Base-by-base conservation (phyloP, 2,329 filamentous ascomycete species). In the Setomelanomma holmii region DNA sequence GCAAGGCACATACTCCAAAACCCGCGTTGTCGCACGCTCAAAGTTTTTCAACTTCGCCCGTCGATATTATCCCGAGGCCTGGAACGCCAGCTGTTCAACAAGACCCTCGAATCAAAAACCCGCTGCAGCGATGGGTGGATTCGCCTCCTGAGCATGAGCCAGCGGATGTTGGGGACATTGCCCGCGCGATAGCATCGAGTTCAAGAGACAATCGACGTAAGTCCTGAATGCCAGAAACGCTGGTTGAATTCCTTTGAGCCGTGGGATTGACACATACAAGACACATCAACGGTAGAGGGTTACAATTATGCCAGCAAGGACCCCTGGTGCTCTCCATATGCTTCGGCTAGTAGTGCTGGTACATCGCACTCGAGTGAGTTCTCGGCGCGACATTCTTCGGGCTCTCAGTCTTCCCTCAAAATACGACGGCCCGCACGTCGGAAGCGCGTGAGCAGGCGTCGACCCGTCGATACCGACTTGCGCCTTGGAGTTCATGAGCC, bases 101-200 rank as follows among this genome's bases (percentile, higher is more conserved):
- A 14, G 43, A 42, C 2, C 40, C 39, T 4, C 33, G 47, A 5
- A 44, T 49, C 1, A 61, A 63, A 41, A 56, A 64, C 33, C 66
- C 66, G 1, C 51, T 69, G 53, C 59, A 69, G 33, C 56, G 66
- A n/a, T 69, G 66, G 66, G 58, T 64, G 21, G 59, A 66, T 19
- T 68, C 65, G 3, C 66, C 66, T 4, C 66, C 66, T 1, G 66
- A 69, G 47, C 60, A 65, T 41, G 66, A 69, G 41, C 63, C 64
- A 3, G 66, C 65, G 23, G 56, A 58, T 20, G 60, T 53, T 8
- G 47, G 51, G 12, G 66, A 53, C 7, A 69, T 69, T 21, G 64
- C 61, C 43, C 58, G 62, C 23, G 64, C 66, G 2, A 60, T 69
- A 43, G 62, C 63, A n/a, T 62, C 56, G 1, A 49, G 27, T 3